These are phyloP conservation scores for Potentilla sterilis DNA, from an alignment of 306 rosid genomes.

Conservation along the genomic window DNA sequence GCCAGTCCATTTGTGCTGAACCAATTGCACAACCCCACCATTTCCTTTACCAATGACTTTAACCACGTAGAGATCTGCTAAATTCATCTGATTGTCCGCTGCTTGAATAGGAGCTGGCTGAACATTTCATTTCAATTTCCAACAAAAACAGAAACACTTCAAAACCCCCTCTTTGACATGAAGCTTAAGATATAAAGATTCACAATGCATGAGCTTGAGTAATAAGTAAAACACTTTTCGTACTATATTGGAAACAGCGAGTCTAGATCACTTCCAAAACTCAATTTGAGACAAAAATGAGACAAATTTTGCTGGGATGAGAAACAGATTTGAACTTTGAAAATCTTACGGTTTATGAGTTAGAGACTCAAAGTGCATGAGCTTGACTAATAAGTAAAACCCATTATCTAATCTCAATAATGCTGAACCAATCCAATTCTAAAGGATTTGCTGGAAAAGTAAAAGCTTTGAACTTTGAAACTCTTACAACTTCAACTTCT, in stretches of 20 bases:
- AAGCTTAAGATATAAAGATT: not conserved
- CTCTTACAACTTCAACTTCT: slow-evolving; percentile 78
- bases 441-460: slow-evolving; percentile 4
- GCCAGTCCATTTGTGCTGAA: slow-evolving; percentile 95
- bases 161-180: not conserved
- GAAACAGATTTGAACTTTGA: not conserved
- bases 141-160: slow-evolving; percentile 21
- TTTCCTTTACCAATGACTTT: slow-evolving; percentile 95
- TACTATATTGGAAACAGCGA: not conserved
- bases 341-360: not conserved
- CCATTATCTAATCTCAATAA: not conserved
- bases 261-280: not conserved
- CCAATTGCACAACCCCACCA: slow-evolving; percentile 93
- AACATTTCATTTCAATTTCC: slow-evolving; percentile 27
- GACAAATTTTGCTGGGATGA: not conserved
- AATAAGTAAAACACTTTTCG: slow-evolving; percentile 1
- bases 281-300: slow-evolving; percentile 28
- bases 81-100: slow-evolving; percentile 67
- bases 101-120: slow-evolving; percentile 95
- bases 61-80: slow-evolving; percentile 68
- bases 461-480: not conserved
- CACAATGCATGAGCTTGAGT: not conserved
- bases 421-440: not conserved
- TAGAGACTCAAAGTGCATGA: not conserved
- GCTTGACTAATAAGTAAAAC: slow-evolving; percentile 1